phyloP scores from a whole-genome alignment of 495 filamentous ascomycete species.

The Neurospora sp. region DNA sequence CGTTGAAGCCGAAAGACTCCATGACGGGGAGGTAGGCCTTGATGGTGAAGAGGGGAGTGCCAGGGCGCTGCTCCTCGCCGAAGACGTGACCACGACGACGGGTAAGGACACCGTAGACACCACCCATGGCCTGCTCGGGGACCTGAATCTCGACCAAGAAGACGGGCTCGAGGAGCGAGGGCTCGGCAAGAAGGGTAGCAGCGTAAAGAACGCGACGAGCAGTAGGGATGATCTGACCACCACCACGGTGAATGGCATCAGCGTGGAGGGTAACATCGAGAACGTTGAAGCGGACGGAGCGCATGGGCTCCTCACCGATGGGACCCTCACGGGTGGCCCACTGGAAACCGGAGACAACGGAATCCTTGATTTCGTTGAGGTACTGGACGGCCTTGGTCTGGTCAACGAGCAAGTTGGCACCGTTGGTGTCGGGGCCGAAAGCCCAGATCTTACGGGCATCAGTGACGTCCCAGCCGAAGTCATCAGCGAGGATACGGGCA shows the following conservation, averaged over 20 bases:
- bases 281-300: slow-evolving; percentile 94
- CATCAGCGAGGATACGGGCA: slow-evolving; percentile 92
- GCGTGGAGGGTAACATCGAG: slow-evolving; percentile 99
- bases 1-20: slow-evolving; percentile 99
- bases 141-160: slow-evolving; percentile 99
- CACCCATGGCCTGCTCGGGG: slow-evolving; percentile 97
- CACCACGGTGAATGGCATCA: slow-evolving; percentile 98
- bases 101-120: slow-evolving; percentile 99
- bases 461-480: slow-evolving; percentile 98
- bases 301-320: slow-evolving; percentile 96
- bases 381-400: slow-evolving; percentile 99
- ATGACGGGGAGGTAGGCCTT: slow-evolving; percentile 99
- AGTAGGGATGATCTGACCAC: slow-evolving; percentile 97
- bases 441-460: slow-evolving; percentile 99
- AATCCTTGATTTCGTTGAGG: slow-evolving; percentile 99
- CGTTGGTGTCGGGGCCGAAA: slow-evolving; percentile 95
- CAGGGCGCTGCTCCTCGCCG: slow-evolving; percentile 92
- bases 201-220: slow-evolving; percentile 96
- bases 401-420: slow-evolving; percentile 97
- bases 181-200: slow-evolving; percentile 80
- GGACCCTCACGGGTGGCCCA: slow-evolving; percentile 98
- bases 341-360: slow-evolving; percentile 99
- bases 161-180: slow-evolving; percentile 88
- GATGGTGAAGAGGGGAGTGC: slow-evolving; percentile 98
- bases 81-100: slow-evolving; percentile 98